phyloP scores from a whole-genome alignment of 495 filamentous ascomycete genomes.

The Copromyces sp. region DNA sequence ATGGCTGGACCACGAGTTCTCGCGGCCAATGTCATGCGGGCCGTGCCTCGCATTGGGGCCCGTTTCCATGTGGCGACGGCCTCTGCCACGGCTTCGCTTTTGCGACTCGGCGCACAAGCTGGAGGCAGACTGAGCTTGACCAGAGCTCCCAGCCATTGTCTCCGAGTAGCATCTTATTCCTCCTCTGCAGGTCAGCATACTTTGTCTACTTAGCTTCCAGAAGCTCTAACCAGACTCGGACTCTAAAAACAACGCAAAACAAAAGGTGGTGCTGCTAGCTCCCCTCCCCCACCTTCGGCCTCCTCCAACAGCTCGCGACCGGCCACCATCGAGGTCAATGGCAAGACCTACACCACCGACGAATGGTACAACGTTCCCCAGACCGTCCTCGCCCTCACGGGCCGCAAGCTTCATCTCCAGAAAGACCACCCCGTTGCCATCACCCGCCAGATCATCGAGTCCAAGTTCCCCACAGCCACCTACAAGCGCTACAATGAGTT shows the following conservation, averaged over 20 bases:
- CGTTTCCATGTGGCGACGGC: background rate
- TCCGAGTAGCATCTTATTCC: constrained; percentile 14
- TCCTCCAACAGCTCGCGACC: background rate
- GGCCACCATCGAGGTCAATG: constrained; percentile 40
- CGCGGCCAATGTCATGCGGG: constrained; percentile 1
- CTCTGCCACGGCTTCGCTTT: background rate
- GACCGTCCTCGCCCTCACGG: constrained; percentile 60
- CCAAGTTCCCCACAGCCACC: constrained; percentile 61
- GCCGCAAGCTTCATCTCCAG: constrained; percentile 71
- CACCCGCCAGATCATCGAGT: constrained; percentile 86
- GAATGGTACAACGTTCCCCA: constrained; percentile 77
- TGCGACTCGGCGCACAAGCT: background rate
- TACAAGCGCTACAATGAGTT: constrained; percentile 70
- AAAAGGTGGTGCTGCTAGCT: background rate
- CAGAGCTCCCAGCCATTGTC: background rate
- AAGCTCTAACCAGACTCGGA: background rate
- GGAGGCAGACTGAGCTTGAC: constrained; percentile 1
- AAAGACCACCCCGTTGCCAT: constrained; percentile 83
- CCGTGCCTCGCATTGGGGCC: background rate
- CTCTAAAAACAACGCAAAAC: background rate
- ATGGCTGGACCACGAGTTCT: constrained; percentile 13
- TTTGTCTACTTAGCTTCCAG: constrained; percentile 1
- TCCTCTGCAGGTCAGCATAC: background rate
- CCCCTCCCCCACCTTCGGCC: background rate
- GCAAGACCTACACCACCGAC: constrained; percentile 55